Base-by-base conservation (phyloP, 1,284 basidiomycete species). In the Puccinia brachypodii region DNA sequence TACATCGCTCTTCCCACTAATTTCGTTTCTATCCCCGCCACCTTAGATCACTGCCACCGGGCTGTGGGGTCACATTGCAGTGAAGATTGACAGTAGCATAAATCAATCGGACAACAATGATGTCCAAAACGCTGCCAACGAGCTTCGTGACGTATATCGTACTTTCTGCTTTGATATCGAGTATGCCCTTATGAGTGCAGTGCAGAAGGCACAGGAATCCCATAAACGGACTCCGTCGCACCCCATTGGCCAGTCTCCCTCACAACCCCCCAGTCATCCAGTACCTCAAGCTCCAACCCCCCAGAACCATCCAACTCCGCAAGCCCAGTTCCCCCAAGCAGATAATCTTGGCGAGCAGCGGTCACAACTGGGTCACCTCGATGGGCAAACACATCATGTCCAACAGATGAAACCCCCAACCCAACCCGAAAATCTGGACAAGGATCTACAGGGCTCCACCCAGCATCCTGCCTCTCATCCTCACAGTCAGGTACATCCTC, bases 91-190 rank as follows among this genome's bases (percentile, higher is more conserved):
- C 28, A 44, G 36, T 19, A 71, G 69, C n/a, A 40, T 69, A 16
- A 80, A 80, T 73, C 56, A 56, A 38, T 60, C 69, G 16, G 78
- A 80, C 36, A 80, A 47, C 40, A 72, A 80, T 53, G 69, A 72
- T 44, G 14, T 80, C 9, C 68, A 72, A 73, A 19, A 13, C 13
- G 78, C 69, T 33, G 69, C 38, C 16, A 72, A 80, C 28, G 69
- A 80, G 31, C 38, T 80, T n/a, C 42, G 69, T 50, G 78, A 80
- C 13, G 36, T 73, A 33, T 80, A 80, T 80, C 78, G 78, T 31
- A 64, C 56, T 11, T 80, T 72, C 36, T 80, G 78, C 42, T 58
- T 80, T 16, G 78, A 80, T 3, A 47, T 80, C 31, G 78, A 80
- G 68, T 58, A 73, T 50, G 53, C 60, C n/a, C 31, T 80, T 28